Evolutionary conservation across 1,284 basidiomycete genomes (phyloP), one percentile per base, ranked within the genome.

Genomic region (Puccinia polysora): DNA sequence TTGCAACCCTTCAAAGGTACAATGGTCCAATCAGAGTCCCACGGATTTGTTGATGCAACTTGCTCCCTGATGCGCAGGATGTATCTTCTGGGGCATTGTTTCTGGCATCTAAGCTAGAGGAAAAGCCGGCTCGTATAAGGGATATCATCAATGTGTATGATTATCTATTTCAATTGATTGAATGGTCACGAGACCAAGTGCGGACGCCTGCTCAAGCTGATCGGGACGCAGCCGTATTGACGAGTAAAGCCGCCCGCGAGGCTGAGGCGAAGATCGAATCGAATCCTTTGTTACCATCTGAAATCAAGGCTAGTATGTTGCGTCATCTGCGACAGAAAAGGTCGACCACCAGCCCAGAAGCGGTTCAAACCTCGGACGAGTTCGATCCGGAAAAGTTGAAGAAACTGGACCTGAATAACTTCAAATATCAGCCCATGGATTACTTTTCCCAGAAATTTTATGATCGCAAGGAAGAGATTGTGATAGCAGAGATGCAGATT

Each of bases 401-500:
- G 75, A 2, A 10, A 3, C 68, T 80, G 0, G 60, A 65, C 52
- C 74, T 74, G 53, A 73, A 76, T 18, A 82, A 82, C n/a, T 90
- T 90, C 81, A 83, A 83, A 75, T 91, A 92, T 79, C 81, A 83
- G 4, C 88, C 90, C 2, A 91, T 91, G 88, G 86, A 88, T 23
- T 94, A 92, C 80, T 91, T 90, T 78, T 86, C 88, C 7, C 84
- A 84, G 74, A 85, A 85, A 0, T 95, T 92, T 76, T 91, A 93
- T 80, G 89, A 91, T 74, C 82, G 89, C 75, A 93, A 91, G 78
- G 92, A 95, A 77, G 88, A 89, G 4, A 82, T 97, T 55, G 91
- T 97, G 25, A 88, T 96, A 15, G 87, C 89, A 1, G 96, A 99
- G 81, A 97, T 98, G 91, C 96, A 98, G 79, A 86, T 98, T 20